Evolutionary conservation across 139 green algal genomes (phyloP).

Genomic region (Chlamydomonas sp.): DNA sequence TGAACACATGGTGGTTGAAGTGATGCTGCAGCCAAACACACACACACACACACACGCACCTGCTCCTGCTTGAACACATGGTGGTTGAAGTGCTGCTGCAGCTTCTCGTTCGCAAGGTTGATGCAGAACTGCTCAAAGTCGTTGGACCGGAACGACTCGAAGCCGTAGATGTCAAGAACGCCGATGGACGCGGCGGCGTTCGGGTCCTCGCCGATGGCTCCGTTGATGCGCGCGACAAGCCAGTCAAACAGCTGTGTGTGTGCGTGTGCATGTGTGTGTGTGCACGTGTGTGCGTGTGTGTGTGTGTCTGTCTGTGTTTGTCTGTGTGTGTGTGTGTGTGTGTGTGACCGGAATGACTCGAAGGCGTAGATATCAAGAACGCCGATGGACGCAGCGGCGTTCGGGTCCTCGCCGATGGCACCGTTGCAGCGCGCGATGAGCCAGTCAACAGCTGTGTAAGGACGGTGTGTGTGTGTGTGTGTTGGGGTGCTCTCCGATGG

Average conservation of each 20-base stretch:
- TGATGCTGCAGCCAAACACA: too few species aligned
- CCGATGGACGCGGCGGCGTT: slow-evolving; percentile 61
- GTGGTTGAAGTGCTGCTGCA: slow-evolving; percentile 99
- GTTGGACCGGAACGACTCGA: slow-evolving; percentile 87
- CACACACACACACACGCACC: too few species aligned
- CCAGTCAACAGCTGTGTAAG: too few species aligned
- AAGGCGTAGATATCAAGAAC: slow-evolving; percentile 98
- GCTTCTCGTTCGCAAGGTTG: slow-evolving; percentile 98
- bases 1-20: too few species aligned
- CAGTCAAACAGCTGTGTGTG: slow-evolving; percentile 87
- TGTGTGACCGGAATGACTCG: slow-evolving; percentile 89
- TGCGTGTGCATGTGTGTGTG: too few species aligned
- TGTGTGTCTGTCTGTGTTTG: too few species aligned
- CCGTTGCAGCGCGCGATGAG: too few species aligned
- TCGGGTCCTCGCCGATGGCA: slow-evolving; percentile 53
- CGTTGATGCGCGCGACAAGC: slow-evolving; percentile 74
- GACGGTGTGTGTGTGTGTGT: too few species aligned
- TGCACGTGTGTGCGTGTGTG: too few species aligned
- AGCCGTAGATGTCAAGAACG: slow-evolving; percentile 97
- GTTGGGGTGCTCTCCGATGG: too few species aligned
- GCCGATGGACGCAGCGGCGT: slow-evolving; percentile 60
- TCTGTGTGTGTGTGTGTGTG: too few species aligned
- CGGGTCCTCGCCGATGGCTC: slow-evolving; percentile 51
- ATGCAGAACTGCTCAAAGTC: slow-evolving; percentile 96
- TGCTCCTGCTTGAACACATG: slow-evolving; percentile 99